These are phyloP conservation scores for Penicillium sp. DNA, from an alignment of 2,329 filamentous ascomycete genomes.

Conservation along the genomic window DNA sequence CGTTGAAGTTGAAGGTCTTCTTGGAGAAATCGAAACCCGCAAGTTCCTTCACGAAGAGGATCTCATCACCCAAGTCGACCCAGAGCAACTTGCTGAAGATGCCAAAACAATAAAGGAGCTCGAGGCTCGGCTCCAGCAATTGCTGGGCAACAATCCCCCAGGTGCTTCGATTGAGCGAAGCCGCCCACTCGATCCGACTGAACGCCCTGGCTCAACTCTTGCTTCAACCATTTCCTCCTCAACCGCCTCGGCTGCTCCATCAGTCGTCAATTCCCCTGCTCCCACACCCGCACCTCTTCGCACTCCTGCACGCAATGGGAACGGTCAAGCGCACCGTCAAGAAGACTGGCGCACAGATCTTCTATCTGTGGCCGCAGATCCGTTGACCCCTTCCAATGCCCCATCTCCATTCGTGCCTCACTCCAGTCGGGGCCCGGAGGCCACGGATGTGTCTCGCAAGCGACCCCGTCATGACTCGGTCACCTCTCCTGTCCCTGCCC, in stretches of 20 bases:
- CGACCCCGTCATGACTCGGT: conserved; percentile 21
- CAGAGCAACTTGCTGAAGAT: background rate
- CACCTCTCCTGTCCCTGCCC: conserved; percentile 6
- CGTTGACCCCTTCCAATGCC: background rate
- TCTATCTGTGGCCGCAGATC: background rate
- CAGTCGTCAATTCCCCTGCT: background rate
- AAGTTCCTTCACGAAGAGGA: background rate
- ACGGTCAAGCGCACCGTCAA: background rate
- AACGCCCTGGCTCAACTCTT: background rate
- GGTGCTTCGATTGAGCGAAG: background rate
- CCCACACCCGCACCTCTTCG: background rate
- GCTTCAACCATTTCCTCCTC: background rate
- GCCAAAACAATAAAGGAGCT: background rate
- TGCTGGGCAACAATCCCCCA: background rate
- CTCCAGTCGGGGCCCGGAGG: background rate
- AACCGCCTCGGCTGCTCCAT: background rate
- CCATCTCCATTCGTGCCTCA: background rate
- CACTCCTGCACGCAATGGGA: background rate
- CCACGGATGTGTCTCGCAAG: conserved; percentile 17
- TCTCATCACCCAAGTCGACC: background rate
- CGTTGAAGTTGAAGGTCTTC: background rate
- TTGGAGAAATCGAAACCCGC: background rate
- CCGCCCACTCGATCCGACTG: background rate
- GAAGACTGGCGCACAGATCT: background rate
- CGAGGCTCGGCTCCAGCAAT: background rate